Conservation (phyloP, 345 rosid genomes). For the Physaria fendleri region DNA sequence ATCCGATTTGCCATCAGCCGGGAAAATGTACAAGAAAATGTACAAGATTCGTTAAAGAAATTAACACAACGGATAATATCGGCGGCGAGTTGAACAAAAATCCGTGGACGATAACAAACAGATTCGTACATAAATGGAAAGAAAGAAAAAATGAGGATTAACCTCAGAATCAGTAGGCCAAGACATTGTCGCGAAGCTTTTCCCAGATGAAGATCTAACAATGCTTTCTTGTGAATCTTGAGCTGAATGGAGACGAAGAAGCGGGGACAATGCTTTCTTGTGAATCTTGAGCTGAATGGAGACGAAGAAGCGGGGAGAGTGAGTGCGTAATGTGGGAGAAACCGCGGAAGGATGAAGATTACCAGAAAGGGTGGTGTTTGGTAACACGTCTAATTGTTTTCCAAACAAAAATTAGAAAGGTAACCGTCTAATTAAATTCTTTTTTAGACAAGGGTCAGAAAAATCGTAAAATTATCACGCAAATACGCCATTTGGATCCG, state of each 20-base stretch:
- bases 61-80: not conserved
- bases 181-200: constrained; percentile 26
- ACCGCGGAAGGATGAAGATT: constrained; percentile 21
- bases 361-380: constrained; percentile 23
- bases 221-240: not conserved
- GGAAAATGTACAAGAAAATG: not conserved
- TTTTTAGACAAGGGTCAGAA: no score
- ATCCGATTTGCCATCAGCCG: not conserved
- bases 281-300: not conserved
- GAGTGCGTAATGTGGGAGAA: constrained; percentile 20
- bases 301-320: constrained; percentile 2
- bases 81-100: not conserved
- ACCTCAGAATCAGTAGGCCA: constrained; percentile 37
- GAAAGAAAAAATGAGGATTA: not conserved
- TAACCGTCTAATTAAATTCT: no score
- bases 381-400: constrained; percentile 23
- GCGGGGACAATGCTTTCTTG: not conserved
- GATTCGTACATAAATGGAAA: not conserved
- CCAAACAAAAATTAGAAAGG: no score
- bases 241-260: constrained; percentile 2
- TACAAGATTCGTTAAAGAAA: not conserved
- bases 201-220: constrained; percentile 2
- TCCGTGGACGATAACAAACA: not conserved
- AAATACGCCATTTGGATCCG: no score
- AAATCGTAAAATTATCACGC: no score